These are phyloP conservation scores for Monosporascus ibericus DNA, from an alignment of 2,329 filamentous ascomycete species.

Conservation along the genomic window DNA sequence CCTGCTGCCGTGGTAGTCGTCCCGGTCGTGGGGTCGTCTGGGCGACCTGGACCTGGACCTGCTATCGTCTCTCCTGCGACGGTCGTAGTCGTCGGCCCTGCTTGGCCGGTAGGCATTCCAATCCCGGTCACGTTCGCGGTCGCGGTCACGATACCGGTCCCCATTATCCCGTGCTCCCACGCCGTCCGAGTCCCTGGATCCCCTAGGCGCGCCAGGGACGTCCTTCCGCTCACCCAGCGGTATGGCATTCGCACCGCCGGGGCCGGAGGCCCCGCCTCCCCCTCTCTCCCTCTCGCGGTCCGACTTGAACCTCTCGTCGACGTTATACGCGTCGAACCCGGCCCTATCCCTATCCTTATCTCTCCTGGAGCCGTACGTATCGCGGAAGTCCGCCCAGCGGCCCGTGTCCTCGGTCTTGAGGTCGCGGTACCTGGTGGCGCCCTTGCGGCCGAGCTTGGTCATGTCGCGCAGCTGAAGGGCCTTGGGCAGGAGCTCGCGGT, in stretches of 20 bases:
- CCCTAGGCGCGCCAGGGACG: slow-evolving; percentile 25
- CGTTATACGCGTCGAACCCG: slow-evolving; percentile 34
- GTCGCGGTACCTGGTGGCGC: slow-evolving; percentile 83
- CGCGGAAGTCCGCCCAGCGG: slow-evolving; percentile 65
- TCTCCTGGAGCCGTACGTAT: slow-evolving; percentile 25
- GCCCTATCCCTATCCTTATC: slow-evolving; percentile 29
- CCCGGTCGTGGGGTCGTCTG: slow-evolving; percentile 31
- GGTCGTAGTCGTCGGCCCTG: slow-evolving; percentile 27
- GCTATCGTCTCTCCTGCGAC: slow-evolving; percentile 21
- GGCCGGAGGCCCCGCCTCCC: slow-evolving; percentile 32
- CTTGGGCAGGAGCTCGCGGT: slow-evolving; percentile 78
- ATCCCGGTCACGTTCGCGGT: slow-evolving; percentile 23
- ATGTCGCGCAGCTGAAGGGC: slow-evolving; percentile 91
- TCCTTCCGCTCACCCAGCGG: slow-evolving; percentile 58
- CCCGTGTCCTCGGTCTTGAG: slow-evolving; percentile 88
- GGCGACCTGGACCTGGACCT: slow-evolving; percentile 47
- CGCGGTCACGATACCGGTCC: slow-evolving; percentile 17
- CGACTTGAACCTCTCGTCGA: slow-evolving; percentile 63
- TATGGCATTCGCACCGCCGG: slow-evolving; percentile 61
- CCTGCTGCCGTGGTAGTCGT: slow-evolving; percentile 41
- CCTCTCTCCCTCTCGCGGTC: slow-evolving; percentile 46
- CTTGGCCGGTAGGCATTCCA: slow-evolving; percentile 23
- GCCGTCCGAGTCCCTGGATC: slow-evolving; percentile 32
- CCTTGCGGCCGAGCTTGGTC: slow-evolving; percentile 89
- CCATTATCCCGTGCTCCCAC: slow-evolving; percentile 16